phyloP scores from a whole-genome alignment of 2,329 filamentous ascomycete species.

The Pyrenophora tritici-repentis region DNA sequence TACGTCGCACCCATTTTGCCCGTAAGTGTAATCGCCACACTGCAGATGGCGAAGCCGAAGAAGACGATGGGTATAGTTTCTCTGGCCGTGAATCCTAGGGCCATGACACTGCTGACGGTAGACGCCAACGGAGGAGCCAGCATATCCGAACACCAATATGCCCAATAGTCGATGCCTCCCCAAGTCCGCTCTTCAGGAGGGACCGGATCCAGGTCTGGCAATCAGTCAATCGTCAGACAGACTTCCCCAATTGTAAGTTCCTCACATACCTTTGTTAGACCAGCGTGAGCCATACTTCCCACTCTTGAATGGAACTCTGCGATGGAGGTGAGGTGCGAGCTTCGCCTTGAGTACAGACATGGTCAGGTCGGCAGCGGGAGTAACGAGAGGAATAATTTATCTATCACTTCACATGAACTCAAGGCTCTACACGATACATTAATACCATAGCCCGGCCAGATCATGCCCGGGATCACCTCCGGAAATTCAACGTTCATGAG shows the following conservation, averaged over 20 bases:
- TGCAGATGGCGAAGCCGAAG: conserved; percentile 55
- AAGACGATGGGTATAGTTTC: conserved; percentile 57
- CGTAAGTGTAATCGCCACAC: conserved; percentile 55
- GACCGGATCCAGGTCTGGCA: conserved; percentile 42
- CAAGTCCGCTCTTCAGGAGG: conserved; percentile 54
- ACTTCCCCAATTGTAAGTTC: rapidly evolving
- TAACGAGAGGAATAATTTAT: neutral
- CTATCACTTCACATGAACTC: neutral
- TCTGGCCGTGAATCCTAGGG: conserved; percentile 53
- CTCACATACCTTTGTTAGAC: conserved; percentile 52
- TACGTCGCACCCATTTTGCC: conserved; percentile 51
- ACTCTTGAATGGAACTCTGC: conserved; percentile 46
- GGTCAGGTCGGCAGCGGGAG: neutral
- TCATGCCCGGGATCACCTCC: neutral
- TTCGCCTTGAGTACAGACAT: conserved; percentile 47
- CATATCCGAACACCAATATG: conserved; percentile 57
- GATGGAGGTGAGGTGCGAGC: conserved; percentile 47
- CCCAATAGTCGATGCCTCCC: conserved; percentile 53
- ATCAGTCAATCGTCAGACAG: neutral
- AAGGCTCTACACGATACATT: neutral
- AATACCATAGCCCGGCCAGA: neutral
- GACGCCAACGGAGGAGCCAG: conserved; percentile 50
- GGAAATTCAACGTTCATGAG: neutral
- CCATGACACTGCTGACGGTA: conserved; percentile 50
- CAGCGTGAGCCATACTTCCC: conserved; percentile 52